These are phyloP conservation scores for Gracilaria caudata DNA, from an alignment of 23 red algal genomes.

Conservation along the genomic window DNA sequence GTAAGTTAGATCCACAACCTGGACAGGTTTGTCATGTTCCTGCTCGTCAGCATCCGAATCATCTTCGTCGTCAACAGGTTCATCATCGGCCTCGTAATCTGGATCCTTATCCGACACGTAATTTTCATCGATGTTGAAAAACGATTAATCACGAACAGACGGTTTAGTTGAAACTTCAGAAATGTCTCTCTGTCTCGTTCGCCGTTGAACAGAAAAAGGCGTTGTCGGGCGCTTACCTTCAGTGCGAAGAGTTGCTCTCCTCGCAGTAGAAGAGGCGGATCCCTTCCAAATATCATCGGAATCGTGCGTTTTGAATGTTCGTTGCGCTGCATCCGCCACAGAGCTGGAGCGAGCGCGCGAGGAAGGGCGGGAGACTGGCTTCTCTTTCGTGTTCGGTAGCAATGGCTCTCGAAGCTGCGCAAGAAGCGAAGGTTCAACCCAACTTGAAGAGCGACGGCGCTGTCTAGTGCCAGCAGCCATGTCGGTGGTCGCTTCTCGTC, in stretches of 20 bases:
- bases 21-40: not conserved
- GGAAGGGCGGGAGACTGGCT: not conserved
- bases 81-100: constrained; percentile 10
- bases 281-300: not conserved
- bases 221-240: not conserved
- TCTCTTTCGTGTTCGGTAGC: not conserved
- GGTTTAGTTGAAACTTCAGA: not conserved
- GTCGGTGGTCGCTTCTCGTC: too few species aligned
- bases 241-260: not conserved
- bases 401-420: not conserved
- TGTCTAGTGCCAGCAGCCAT: too few species aligned
- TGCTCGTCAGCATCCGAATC: not conserved
- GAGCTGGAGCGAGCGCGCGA: not conserved
- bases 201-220: not conserved
- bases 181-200: not conserved
- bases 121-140: constrained; percentile 20
- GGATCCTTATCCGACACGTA: constrained; percentile 12
- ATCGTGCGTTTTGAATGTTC: not conserved
- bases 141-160: not conserved
- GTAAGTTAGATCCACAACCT: constrained; percentile 2
- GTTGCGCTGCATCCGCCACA: not conserved
- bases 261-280: not conserved
- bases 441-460: constrained; percentile 7
- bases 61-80: constrained; percentile 6
- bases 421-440: constrained; percentile 4